Evolutionary conservation across 2,329 filamentous ascomycete species (phyloP).

Genomic region (Davidsoniella neocaledoniae): DNA sequence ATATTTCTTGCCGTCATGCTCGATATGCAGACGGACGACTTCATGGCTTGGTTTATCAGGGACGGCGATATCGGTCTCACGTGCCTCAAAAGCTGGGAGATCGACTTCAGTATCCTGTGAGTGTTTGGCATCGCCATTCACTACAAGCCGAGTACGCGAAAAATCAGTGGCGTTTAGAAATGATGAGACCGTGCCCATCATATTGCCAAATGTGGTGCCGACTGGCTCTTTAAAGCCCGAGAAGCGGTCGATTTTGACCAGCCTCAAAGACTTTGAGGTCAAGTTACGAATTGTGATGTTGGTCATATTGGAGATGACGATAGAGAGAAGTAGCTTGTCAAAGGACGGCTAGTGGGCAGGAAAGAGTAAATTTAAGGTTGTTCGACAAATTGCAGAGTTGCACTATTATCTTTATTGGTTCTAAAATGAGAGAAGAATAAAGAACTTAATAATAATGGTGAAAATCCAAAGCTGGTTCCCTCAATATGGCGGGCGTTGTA

Average conservation of each 20-base stretch:
- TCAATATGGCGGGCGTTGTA: too few species aligned
- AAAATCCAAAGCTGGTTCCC: too few species aligned
- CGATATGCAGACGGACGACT: slow-evolving; percentile 58
- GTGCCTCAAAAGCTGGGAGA: slow-evolving; percentile 51
- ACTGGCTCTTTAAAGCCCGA: slow-evolving; percentile 30
- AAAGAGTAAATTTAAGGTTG: too few species aligned
- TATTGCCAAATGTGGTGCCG: slow-evolving; percentile 27
- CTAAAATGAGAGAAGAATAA: too few species aligned
- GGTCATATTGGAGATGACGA: slow-evolving; percentile 22
- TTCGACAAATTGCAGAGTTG: too few species aligned
- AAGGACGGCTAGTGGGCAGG: too few species aligned
- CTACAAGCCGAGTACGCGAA: slow-evolving; percentile 18
- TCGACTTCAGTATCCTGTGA: slow-evolving; percentile 44
- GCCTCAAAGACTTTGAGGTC: slow-evolving; percentile 52
- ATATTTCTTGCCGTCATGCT: slow-evolving; percentile 39
- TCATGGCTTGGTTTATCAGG: slow-evolving; percentile 42
- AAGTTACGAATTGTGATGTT: slow-evolving; percentile 66
- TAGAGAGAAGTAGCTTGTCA: too few species aligned
- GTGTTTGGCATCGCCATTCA: slow-evolving; percentile 43
- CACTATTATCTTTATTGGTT: too few species aligned
- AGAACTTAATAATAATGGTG: too few species aligned
- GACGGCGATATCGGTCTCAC: slow-evolving; percentile 42
- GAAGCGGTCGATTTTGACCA: slow-evolving; percentile 61
- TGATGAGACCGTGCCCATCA: slow-evolving; percentile 26
- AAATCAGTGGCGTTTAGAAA: slow-evolving; percentile 27